phyloP scores from a whole-genome alignment of 1,139 yeast genomes.

The Debaryomyces fabryi region DNA sequence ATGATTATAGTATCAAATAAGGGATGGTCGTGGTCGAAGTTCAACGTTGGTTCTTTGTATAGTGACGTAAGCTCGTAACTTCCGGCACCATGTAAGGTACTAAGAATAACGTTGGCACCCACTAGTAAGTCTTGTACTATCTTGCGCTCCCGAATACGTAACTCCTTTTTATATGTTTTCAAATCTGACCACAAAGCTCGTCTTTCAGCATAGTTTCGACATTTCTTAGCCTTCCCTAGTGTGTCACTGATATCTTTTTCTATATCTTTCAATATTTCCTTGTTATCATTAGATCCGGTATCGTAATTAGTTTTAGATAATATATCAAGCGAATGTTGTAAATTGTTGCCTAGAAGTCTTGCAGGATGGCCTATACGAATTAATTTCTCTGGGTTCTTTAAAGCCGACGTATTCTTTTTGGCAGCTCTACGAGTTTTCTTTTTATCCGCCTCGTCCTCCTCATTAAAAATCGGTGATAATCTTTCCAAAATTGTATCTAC shows the following conservation, averaged over 20 bases:
- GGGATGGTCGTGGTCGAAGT: slow-evolving; percentile 28
- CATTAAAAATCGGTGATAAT: slow-evolving; percentile 45
- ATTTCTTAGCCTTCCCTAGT: slow-evolving; percentile 61
- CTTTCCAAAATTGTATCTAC: slow-evolving; percentile 91
- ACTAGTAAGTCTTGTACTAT: slow-evolving; percentile 60
- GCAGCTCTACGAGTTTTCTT: slow-evolving; percentile 17
- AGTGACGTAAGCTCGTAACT: slow-evolving; percentile 62
- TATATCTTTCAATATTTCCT: slow-evolving; percentile 67
- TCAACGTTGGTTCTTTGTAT: slow-evolving; percentile 28
- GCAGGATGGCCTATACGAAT: slow-evolving; percentile 95
- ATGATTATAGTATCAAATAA: slow-evolving; percentile 82
- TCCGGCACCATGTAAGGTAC: slow-evolving; percentile 90
- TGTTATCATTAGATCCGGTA: slow-evolving; percentile 49
- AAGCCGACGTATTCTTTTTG: slow-evolving; percentile 4
- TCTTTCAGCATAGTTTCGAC: slow-evolving; percentile 66
- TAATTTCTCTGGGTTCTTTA: slow-evolving; percentile 50
- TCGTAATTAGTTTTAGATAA: slow-evolving; percentile 52
- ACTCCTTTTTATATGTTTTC: slow-evolving; percentile 69
- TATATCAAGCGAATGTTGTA: slow-evolving; percentile 77
- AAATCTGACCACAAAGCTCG: slow-evolving; percentile 69
- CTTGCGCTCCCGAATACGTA: slow-evolving; percentile 65
- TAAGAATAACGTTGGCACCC: slow-evolving; percentile 68
- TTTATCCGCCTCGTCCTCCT: slow-evolving; percentile 16
- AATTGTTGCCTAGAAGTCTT: slow-evolving; percentile 62
- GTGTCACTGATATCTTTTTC: slow-evolving; percentile 68